Evolutionary conservation across 768 basidiomycete genomes (phyloP).

Genomic region (Scleroderma bovista): DNA sequence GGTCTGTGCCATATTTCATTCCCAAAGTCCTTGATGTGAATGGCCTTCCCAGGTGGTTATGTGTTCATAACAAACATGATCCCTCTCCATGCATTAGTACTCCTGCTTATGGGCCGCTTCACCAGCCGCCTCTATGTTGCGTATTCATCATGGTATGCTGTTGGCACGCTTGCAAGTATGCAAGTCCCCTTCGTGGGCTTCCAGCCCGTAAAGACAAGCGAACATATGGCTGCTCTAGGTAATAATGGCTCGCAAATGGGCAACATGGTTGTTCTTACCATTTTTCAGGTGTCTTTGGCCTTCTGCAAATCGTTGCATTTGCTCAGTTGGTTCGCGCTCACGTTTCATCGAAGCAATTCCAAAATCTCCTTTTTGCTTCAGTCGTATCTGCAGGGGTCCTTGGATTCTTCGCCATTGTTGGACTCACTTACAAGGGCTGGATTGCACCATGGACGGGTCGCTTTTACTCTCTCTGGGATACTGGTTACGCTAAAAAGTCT

Average conservation of each 20-base stretch:
- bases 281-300: constrained; percentile 79
- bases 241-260: neutral
- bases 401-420: constrained; percentile 67
- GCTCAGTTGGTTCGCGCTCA: constrained; percentile 84
- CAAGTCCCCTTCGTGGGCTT: constrained; percentile 99
- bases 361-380: constrained; percentile 63
- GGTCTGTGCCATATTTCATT: constrained; percentile 43
- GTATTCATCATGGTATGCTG: constrained; percentile 96
- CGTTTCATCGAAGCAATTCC: constrained; percentile 90
- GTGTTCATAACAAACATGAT: constrained; percentile 99
- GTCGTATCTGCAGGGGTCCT: constrained; percentile 67
- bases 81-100: constrained; percentile 89
- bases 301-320: constrained; percentile 94
- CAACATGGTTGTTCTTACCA: constrained; percentile 5
- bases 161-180: constrained; percentile 97
- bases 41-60: constrained; percentile 66
- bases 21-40: constrained; percentile 7
- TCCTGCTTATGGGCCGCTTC: constrained; percentile 95
- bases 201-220: constrained; percentile 94
- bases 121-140: constrained; percentile 88
- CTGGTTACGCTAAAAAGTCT: constrained; percentile 96
- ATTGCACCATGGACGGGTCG: constrained; percentile 99
- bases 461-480: constrained; percentile 99
- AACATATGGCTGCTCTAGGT: constrained; percentile 99
- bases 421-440: constrained; percentile 87